Conservation (phyloP, 1,139 yeast species). For the Geotrichum macrosporum region DNA sequence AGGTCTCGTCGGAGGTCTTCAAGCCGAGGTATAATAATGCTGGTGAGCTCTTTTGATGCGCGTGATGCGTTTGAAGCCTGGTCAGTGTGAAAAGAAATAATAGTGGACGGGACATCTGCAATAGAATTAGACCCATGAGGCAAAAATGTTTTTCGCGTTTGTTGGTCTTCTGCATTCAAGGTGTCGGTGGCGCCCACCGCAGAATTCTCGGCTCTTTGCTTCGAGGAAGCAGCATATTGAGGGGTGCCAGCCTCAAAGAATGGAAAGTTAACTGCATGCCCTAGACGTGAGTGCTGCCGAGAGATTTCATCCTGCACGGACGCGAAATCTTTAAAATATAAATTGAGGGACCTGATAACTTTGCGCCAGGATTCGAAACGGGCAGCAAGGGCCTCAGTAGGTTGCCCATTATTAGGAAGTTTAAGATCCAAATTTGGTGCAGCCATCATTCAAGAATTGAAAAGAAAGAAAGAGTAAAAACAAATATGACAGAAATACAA, state of each 20-base stretch:
- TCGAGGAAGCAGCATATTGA: constrained; percentile 11
- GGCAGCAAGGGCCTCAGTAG: constrained; percentile 83
- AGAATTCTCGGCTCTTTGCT: constrained; percentile 36
- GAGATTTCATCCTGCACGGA: constrained; percentile 83
- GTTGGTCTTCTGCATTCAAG: constrained; percentile 22
- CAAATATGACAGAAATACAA: too few relatives aligned
- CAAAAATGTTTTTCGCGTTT: constrained; percentile 51
- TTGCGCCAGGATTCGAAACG: constrained; percentile 85
- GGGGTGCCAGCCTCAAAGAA: constrained; percentile 35
- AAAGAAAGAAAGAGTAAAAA: too few relatives aligned
- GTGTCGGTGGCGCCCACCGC: constrained; percentile 9
- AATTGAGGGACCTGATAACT: constrained; percentile 66
- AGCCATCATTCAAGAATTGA: too few relatives aligned
- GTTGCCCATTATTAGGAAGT: constrained; percentile 56
- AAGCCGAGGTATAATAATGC: constrained; percentile 70
- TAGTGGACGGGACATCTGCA: constrained; percentile 70
- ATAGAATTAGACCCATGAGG: constrained; percentile 79
- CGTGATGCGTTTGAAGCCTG: constrained; percentile 62
- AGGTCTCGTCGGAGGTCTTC: constrained; percentile 82
- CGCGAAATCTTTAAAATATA: constrained; percentile 73
- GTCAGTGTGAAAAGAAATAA: constrained; percentile 68
- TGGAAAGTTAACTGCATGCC: constrained; percentile 68
- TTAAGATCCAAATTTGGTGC: constrained; percentile 18
- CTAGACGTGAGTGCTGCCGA: constrained; percentile 74
- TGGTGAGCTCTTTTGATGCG: constrained; percentile 66